Evolutionary conservation across 2,329 filamentous ascomycete species (phyloP), one percentile per base, ranked within the genome.

Genomic region (Dactylellina cionopaga): DNA sequence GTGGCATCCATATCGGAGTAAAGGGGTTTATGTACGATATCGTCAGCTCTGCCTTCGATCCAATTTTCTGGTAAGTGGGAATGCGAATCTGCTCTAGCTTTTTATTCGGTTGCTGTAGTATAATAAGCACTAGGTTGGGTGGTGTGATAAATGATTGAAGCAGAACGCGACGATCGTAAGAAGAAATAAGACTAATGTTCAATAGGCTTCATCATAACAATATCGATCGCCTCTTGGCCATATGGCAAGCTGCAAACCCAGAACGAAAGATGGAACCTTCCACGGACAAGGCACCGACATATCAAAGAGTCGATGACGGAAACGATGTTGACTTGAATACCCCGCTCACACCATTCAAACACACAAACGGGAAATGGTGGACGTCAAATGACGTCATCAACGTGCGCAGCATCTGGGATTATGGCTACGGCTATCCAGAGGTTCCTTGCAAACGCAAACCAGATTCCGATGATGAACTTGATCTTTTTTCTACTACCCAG

Each of bases 11-110:
- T 15, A 73, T 72, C 44, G 44, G 68, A 43, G 49, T 71, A 6
- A 68, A 74, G 22, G 77, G 77, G 5, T 75, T 78, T 35, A 78
- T 78, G 77, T 65, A 74, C 2, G 70, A 68, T 24, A 64, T 78
- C n/a, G 63, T 74, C 15, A 76, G 76, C 39, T 72, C 77, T 49
- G 73, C 76, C 19, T 78, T 76, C 43, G 77, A 78, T 25, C 76
- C 77, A 0, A 75, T 78, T 15, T 78, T 78, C 66, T 78, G 76
- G 75, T 69, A 56, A 33, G 55, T 70, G 13, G 51, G 27, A 74
- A 41, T 9, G 6, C 11, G 35, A 15, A 33, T 56, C 58, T 3
- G 22, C 39, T 58, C 22, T 2, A 22, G n/a, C n/a, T n/a, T n/a
- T 41, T 74, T 22, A 65, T 51, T 63, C 11, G 19, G 25, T 47